phyloP scores from a whole-genome alignment of 495 filamentous ascomycete genomes.

The Wilcoxina mikolae region DNA sequence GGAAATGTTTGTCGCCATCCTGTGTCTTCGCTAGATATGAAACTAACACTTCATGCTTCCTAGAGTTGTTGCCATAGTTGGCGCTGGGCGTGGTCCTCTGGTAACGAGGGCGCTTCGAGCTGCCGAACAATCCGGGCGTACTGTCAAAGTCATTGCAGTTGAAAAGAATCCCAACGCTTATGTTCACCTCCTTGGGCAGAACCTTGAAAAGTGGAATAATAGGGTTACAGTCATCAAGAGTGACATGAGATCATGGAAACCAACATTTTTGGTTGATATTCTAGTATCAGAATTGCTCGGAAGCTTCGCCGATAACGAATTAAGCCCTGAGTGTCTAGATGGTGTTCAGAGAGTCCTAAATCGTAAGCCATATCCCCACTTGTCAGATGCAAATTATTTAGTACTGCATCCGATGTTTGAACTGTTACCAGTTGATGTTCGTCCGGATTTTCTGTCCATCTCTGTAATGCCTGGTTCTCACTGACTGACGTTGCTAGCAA shows the following conservation, averaged over 20 bases:
- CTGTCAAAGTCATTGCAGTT: slow-evolving; percentile 74
- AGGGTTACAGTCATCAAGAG: slow-evolving; percentile 77
- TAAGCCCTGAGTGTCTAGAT: slow-evolving; percentile 79
- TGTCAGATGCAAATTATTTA: not conserved
- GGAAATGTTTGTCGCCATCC: slow-evolving; percentile 15
- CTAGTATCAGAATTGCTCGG: slow-evolving; percentile 85
- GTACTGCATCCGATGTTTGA: slow-evolving; percentile 1
- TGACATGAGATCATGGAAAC: slow-evolving; percentile 94
- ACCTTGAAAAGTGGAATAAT: slow-evolving; percentile 58
- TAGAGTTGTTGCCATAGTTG: slow-evolving; percentile 70
- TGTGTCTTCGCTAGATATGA: not conserved
- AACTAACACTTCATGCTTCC: slow-evolving; percentile 8
- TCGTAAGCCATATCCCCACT: slow-evolving; percentile 14
- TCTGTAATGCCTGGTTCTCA: not conserved
- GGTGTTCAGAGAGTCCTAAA: slow-evolving; percentile 75
- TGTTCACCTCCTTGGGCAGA: slow-evolving; percentile 76
- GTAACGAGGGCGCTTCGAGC: slow-evolving; percentile 74
- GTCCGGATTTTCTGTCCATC: not conserved
- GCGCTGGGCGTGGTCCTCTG: slow-evolving; percentile 79
- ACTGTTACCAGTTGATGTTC: not conserved
- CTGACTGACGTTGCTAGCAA: not conserved
- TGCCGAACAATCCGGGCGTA: slow-evolving; percentile 55
- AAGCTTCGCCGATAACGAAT: slow-evolving; percentile 82
- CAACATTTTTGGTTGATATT: slow-evolving; percentile 72
- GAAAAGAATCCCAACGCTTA: slow-evolving; percentile 99